Evolutionary conservation across 106 monocot genomes (phyloP).

Genomic region (Acanthochlamys bracteata): DNA sequence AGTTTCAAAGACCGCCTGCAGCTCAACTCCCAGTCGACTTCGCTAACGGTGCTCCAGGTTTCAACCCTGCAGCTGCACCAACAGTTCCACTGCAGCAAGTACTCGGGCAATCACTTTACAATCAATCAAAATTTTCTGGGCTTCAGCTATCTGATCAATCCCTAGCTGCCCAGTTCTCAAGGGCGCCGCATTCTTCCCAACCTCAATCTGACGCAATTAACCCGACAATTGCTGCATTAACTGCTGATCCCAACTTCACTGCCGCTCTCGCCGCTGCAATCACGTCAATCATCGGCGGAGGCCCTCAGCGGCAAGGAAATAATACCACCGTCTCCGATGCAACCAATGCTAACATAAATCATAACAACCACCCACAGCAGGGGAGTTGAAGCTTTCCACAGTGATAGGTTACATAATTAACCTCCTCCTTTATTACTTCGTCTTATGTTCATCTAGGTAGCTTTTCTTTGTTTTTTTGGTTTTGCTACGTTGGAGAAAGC

Average conservation of each 20-base stretch:
- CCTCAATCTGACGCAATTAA: slow-evolving; percentile 25
- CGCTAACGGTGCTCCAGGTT: background rate
- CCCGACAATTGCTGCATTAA: slow-evolving; percentile 46
- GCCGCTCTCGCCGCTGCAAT: slow-evolving; percentile 60
- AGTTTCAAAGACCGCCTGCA: slow-evolving; percentile 29
- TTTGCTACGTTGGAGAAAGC: no score
- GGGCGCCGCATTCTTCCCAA: background rate
- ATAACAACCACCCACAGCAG: background rate
- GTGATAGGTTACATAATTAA: background rate
- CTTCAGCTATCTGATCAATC: slow-evolving; percentile 39
- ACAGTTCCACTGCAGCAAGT: slow-evolving; percentile 14
- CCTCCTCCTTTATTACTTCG: background rate
- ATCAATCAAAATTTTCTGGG: slow-evolving; percentile 70
- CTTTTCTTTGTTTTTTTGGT: background rate
- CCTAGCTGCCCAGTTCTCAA: slow-evolving; percentile 3
- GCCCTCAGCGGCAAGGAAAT: background rate
- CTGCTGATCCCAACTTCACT: slow-evolving; percentile 62
- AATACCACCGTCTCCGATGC: background rate
- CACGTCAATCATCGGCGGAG: slow-evolving; percentile 51
- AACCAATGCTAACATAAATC: background rate
- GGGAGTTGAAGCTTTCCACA: background rate
- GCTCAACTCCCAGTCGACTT: slow-evolving; percentile 7
- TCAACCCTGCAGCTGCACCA: background rate
- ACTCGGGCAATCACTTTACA: slow-evolving; percentile 37
- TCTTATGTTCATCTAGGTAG: background rate